Percentiles rank a stretch among this genome's conserved stretches.
phyloP scores from a whole-genome alignment of 192 early-diverging fungal genomes.

The Glomus cerebriforme region DNA sequence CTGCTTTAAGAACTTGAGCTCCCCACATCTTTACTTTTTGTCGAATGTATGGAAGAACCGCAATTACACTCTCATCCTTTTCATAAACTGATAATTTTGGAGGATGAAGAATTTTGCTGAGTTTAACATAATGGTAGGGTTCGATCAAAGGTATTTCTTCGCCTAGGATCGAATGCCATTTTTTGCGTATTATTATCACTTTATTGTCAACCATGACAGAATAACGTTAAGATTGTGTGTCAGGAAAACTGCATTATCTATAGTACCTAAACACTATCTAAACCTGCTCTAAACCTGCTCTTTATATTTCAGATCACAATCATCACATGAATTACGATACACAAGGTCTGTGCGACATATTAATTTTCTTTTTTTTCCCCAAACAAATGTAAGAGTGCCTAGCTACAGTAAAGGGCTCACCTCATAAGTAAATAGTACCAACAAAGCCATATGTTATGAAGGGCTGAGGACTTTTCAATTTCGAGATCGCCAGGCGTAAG shows the following conservation, averaged over 20 bases:
- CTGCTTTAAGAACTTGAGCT: constrained; percentile 12
- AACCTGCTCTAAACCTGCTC: background rate
- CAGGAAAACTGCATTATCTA: background rate
- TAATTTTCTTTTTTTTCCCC: background rate
- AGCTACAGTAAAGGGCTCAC: too few relatives aligned
- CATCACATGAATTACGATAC: too few relatives aligned
- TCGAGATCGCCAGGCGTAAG: too few relatives aligned
- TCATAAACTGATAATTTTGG: constrained; percentile 12
- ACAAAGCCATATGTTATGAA: too few relatives aligned
- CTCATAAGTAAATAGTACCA: too few relatives aligned
- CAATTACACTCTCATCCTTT: background rate
- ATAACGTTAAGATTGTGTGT: too few relatives aligned
- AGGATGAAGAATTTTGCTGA: background rate
- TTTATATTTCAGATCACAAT: too few relatives aligned
- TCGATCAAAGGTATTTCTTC: constrained; percentile 16
- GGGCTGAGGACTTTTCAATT: too few relatives aligned
- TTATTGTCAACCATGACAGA: background rate
- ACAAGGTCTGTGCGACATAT: background rate
- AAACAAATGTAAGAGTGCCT: background rate
- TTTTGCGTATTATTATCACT: constrained; percentile 4
- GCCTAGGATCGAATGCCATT: constrained; percentile 20
- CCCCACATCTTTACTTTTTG: constrained; percentile 33
- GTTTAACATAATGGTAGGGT: constrained; percentile 14
- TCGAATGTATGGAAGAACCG: constrained; percentile 17
- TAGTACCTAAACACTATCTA: background rate